These are phyloP conservation scores for Trichosanthes truncata DNA, from an alignment of 306 rosid species.

Conservation along the genomic window DNA sequence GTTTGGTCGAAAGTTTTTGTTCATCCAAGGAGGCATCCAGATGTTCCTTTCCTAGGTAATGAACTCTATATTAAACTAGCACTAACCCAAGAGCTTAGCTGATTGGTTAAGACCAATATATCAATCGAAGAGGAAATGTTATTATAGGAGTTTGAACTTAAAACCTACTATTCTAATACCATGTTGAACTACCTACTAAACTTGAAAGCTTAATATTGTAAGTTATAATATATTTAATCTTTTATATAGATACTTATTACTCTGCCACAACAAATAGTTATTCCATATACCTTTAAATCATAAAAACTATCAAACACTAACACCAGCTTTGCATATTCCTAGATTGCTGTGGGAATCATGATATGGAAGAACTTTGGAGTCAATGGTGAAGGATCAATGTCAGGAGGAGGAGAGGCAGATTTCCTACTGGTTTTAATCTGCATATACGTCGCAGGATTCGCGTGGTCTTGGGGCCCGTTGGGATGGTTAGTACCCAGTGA, in stretches of 20 bases:
- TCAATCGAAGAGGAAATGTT: too few relatives aligned
- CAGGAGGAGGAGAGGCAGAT: slow-evolving; percentile 10
- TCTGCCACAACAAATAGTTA: not conserved
- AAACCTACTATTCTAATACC: too few relatives aligned
- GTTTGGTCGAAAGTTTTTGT: slow-evolving; percentile 25
- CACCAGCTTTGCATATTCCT: not conserved
- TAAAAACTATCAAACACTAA: not conserved
- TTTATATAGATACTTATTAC: too few relatives aligned
- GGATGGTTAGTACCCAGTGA: slow-evolving; percentile 63
- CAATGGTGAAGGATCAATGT: slow-evolving; percentile 33
- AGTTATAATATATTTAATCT: too few relatives aligned
- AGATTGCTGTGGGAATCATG: slow-evolving; percentile 22
- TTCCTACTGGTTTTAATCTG: slow-evolving; percentile 34
- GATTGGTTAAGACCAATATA: too few relatives aligned
- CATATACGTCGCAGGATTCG: slow-evolving; percentile 47
- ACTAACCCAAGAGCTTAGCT: too few relatives aligned
- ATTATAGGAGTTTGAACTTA: too few relatives aligned
- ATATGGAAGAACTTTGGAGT: slow-evolving; percentile 26
- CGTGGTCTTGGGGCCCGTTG: slow-evolving; percentile 73
- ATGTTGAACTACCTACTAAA: too few relatives aligned
- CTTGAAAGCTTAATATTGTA: too few relatives aligned
- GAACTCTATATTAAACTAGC: too few relatives aligned
- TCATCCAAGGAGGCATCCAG: slow-evolving; percentile 35
- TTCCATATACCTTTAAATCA: not conserved
- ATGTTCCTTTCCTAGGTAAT: slow-evolving; percentile 23